Evolutionary conservation across 306 rosid genomes (phyloP).

Genomic region (Prunus kanzakura): DNA sequence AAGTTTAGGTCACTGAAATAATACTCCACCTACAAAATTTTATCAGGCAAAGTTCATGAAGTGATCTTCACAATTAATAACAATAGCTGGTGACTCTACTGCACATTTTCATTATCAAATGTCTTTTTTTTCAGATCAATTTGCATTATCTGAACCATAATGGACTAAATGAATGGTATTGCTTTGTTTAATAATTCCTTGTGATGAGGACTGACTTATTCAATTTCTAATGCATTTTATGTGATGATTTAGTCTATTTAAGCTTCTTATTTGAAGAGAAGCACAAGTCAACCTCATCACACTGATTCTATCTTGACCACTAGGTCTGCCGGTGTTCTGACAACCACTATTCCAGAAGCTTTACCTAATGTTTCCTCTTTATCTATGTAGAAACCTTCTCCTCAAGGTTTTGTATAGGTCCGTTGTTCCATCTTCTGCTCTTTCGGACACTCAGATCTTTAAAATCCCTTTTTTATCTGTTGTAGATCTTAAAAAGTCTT

Average conservation of each 20-base stretch:
- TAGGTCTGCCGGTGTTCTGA: not conserved
- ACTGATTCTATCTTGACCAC: not conserved
- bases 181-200: not conserved
- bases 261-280: no score
- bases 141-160: not conserved
- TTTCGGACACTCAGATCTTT: not conserved
- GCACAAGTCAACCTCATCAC: not conserved
- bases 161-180: not conserved
- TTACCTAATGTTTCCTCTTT: not conserved
- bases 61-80: not conserved
- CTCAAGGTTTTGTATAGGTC: not conserved
- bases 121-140: not conserved
- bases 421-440: not conserved
- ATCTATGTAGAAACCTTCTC: not conserved
- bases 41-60: not conserved
- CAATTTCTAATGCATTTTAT: not conserved
- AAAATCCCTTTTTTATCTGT: not conserved
- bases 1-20: constrained; percentile 95
- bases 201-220: not conserved
- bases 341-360: not conserved
- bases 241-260: not conserved
- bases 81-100: not conserved
- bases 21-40: constrained; percentile 83
- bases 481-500: not conserved
- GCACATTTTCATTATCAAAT: not conserved